Evolutionary conservation across 331 rosid genomes (phyloP), one percentile per base, ranked within the genome.

Genomic region (Acacia pycnantha): DNA sequence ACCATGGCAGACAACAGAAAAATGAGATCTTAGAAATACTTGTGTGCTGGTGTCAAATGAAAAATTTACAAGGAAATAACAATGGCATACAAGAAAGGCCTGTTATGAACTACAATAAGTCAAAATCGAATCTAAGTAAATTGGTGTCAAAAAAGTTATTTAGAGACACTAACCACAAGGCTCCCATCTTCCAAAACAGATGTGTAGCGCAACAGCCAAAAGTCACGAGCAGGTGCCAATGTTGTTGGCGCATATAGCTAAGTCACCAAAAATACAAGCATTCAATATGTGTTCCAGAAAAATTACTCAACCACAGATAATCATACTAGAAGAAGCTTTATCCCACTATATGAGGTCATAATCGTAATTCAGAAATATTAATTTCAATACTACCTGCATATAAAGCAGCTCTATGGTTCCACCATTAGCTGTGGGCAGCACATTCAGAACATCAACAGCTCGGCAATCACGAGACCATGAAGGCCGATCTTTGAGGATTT

Each of bases 331-430:
- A 51, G 22, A 51, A 51, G 59, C 9, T 6, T 51, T 51, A 50
- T 50, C n/a, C 56, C n/a, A 16, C 9, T 16, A 16, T 50, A 16
- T 14, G 21, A 21, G 7, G 18, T 12, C 56, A 41, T 40, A 44
- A 19, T 19, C 46, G 50, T 48, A 29, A 65, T 13, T 73, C 46
- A 59, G 16, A 70, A 78, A 53, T 26, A 22, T 11, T 65, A 21
- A 21, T 62, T 35, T 24, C 13, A 54, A 43, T 44, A 58, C 50
- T 81, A 96, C 99, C 98, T 96, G 99, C 98, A 96, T 92, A 82
- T 96, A 96, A 85, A 96, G 99, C 90, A 96, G 90, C 97, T 96
- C 99, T 65, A 96, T 89, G 88, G 99, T 96, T 94, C 99, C 98
- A 90, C 98, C 98, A 78, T 94, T 94, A 15, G 97, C 94, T 5